Percentiles rank a stretch among this genome's conserved stretches.
Conservation (phyloP, 2,329 filamentous ascomycete species). For the Raffaelea albimanens region DNA sequence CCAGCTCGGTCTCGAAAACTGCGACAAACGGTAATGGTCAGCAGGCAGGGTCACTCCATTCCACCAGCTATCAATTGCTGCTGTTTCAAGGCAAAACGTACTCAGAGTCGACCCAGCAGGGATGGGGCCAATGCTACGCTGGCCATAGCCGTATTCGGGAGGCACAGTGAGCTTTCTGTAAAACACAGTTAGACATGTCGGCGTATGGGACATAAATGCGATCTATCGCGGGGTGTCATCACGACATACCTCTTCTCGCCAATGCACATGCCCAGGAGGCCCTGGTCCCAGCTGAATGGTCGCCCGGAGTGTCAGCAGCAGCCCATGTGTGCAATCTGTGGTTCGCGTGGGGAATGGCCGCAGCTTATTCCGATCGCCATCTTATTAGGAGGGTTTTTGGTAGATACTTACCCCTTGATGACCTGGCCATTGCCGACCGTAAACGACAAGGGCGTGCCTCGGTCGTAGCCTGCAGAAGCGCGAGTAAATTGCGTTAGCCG, state of each 20-base stretch:
- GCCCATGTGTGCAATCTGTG: too few species aligned
- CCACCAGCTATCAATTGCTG: neutral
- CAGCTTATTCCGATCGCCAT: too few species aligned
- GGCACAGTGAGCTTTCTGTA: conserved; percentile 73
- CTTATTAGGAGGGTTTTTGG: too few species aligned
- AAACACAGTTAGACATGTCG: neutral
- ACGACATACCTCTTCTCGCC: conserved; percentile 70
- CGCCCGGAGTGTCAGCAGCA: too few species aligned
- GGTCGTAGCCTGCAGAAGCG: conserved; percentile 41
- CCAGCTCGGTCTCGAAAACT: conserved; percentile 66
- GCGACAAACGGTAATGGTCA: neutral
- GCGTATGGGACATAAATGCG: too few species aligned
- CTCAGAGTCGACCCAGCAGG: conserved; percentile 69
- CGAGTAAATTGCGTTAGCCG: neutral
- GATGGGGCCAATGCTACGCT: conserved; percentile 69
- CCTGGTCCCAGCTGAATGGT: conserved; percentile 68
- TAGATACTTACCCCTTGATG: conserved; percentile 70
- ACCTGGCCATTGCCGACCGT: conserved; percentile 71
- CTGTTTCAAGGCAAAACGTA: conserved; percentile 26
- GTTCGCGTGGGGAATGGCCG: too few species aligned
- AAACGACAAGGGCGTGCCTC: conserved; percentile 68
- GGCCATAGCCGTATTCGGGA: conserved; percentile 76
- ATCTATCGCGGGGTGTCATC: too few species aligned
- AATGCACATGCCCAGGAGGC: conserved; percentile 86
- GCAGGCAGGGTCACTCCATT: neutral